phyloP scores from a whole-genome alignment of 352 stramenopile species.

The Achlya hypogyna region DNA sequence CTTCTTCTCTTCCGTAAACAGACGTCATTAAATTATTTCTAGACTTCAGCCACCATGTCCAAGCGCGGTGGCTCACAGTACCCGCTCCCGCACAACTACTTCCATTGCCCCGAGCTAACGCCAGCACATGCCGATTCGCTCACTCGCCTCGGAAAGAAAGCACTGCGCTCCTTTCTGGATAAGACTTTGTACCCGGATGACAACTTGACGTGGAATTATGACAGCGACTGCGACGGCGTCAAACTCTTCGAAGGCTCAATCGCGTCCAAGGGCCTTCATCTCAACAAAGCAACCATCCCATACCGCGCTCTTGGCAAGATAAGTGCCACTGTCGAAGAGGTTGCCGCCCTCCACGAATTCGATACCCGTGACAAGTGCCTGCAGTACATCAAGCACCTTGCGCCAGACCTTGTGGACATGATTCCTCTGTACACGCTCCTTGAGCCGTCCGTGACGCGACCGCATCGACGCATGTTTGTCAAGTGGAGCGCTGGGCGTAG shows the following conservation, averaged over 20 bases:
- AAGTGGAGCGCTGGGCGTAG: neutral
- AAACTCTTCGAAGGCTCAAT: constrained; percentile 14
- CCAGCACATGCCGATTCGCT: neutral
- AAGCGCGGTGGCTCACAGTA: constrained; percentile 1
- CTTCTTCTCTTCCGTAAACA: neutral
- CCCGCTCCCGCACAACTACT: constrained; percentile 3
- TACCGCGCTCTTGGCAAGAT: constrained; percentile 1
- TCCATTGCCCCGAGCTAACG: constrained; percentile 3
- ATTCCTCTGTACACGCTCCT: constrained; percentile 7
- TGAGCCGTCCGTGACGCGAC: neutral
- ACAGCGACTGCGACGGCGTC: neutral
- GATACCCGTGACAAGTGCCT: constrained; percentile 8
- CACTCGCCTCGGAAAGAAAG: neutral
- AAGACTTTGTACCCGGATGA: neutral
- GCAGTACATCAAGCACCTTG: constrained; percentile 4
- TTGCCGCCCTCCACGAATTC: constrained; percentile 2
- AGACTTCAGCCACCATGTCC: neutral
- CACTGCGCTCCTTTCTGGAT: constrained; percentile 1
- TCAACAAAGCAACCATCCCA: neutral
- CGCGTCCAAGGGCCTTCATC: neutral
- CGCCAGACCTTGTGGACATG: neutral
- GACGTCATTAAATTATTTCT: neutral
- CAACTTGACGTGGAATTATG: neutral
- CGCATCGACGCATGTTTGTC: constrained; percentile 3
- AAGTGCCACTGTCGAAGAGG: neutral